Evolutionary conservation across 257 asterid species (phyloP), one percentile per base, ranked within the genome.

Genomic region (Salvia splendens): DNA sequence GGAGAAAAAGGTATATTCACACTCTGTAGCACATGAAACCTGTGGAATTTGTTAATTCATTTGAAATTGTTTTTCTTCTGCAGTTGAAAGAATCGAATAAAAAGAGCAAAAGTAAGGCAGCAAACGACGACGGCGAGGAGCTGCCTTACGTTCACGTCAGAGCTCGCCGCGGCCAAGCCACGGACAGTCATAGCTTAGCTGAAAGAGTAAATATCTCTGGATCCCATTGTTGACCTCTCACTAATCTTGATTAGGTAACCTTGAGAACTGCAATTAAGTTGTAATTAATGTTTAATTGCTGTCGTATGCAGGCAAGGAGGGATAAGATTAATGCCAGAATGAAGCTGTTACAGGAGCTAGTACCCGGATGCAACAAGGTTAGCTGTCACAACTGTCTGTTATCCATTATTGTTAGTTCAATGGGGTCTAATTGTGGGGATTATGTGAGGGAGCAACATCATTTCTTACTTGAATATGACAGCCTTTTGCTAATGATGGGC

Each of bases 331-430:
- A 93, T 78, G 97, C 92, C 24, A 83, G 97, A 70, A 90, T 93
- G 99, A 93, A 90, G 85, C 87, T 90, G 43, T 74, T 93, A 36
- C 99, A 88, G 64, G 97, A 93, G 69, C 92, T 93, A 87, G 99
- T 90, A 92, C 99, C 99, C 4, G 99, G 99, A 65, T 93, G 99
- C 81, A 82, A 83, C 79, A 93, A 93, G 99, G 99, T 91, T 50
- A 72, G 96, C 73, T 73, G 78, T 82, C 80, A 67, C 59, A 57
- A 33, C 61, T 24, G 59, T 45, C 43, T 32, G 28, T 35, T 72
- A 68, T 63, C 67, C 54, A 63, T 32, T 36, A 50, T 71, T 57
- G 30, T 69, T 54, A 45, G 40, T 41, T 47, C 51, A 4, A 30
- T 67, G 33, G 36, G 71, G 48, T 53, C 54, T 62, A 57, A 67